Evolutionary conservation across 73 alveolate species (phyloP).

Genomic region (Paraurostyla sp.): DNA sequence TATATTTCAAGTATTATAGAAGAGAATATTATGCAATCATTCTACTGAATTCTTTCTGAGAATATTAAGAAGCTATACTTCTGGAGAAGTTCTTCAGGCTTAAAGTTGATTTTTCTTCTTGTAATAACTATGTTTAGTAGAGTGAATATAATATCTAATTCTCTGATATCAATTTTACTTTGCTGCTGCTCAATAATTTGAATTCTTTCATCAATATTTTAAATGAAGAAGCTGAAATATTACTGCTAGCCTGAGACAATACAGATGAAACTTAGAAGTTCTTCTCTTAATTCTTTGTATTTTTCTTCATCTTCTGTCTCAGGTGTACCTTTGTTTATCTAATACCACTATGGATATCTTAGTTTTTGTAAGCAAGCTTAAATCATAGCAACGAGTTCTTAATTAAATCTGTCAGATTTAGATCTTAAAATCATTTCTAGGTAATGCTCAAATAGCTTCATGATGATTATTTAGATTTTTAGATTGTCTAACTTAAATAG

Average conservation of each 20-base stretch:
- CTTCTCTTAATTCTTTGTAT: neutral
- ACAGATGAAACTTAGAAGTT: neutral
- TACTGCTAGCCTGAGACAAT: neutral
- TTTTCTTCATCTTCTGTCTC: constrained; percentile 2
- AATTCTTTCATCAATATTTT: neutral
- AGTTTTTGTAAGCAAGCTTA: neutral
- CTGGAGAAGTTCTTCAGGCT: neutral
- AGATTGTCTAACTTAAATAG: neutral
- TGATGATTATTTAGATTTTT: neutral
- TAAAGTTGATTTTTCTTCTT: neutral
- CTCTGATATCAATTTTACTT: neutral
- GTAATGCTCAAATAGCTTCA: neutral
- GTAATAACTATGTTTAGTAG: neutral
- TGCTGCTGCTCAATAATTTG: neutral
- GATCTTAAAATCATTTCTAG: neutral
- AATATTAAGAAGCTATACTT: neutral
- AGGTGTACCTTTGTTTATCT: neutral
- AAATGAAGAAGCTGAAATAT: neutral
- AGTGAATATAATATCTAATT: neutral
- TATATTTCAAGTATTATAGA: neutral
- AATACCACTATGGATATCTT: constrained; percentile 12
- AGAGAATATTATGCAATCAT: neutral
- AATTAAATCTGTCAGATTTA: neutral
- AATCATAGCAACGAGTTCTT: neutral
- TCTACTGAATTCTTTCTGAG: neutral